Percentiles rank a stretch among this genome's conserved stretches.
phyloP scores from a whole-genome alignment of 257 asterid species.

The Rhazya stricta region DNA sequence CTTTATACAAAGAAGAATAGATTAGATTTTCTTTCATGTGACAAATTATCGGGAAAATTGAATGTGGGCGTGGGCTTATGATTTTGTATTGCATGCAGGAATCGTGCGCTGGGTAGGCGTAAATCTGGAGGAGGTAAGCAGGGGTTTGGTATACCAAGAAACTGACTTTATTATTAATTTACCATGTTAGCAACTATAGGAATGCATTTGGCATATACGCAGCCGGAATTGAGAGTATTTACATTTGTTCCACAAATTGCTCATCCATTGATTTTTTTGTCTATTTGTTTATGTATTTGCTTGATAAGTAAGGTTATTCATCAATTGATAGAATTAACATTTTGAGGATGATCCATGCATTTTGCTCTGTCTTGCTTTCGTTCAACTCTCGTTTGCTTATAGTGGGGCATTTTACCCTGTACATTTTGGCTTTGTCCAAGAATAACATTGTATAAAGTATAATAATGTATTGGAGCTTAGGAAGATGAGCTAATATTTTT shows the following conservation, averaged over 20 bases:
- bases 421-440: not conserved
- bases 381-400: not conserved
- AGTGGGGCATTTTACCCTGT: not conserved
- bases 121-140: conserved; percentile 86
- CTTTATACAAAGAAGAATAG: not conserved
- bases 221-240: not conserved
- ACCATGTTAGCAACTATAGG: not conserved
- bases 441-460: no score
- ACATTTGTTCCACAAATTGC: not conserved
- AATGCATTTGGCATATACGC: not conserved
- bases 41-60: conserved; percentile 11
- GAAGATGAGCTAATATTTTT: not conserved
- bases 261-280: not conserved
- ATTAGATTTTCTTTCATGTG: not conserved
- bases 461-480: not conserved
- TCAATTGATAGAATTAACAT: not conserved
- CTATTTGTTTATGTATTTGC: not conserved
- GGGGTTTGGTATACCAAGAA: not conserved
- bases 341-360: not conserved
- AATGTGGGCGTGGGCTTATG: conserved; percentile 1
- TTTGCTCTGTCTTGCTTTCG: not conserved
- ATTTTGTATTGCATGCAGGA: conserved; percentile 47
- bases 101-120: conserved; percentile 80
- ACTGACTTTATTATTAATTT: not conserved
- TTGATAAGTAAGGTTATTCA: not conserved